These are phyloP conservation scores for Paspalum vaginatum DNA, from an alignment of 176 grass and related monocot species.

Conservation along the genomic window DNA sequence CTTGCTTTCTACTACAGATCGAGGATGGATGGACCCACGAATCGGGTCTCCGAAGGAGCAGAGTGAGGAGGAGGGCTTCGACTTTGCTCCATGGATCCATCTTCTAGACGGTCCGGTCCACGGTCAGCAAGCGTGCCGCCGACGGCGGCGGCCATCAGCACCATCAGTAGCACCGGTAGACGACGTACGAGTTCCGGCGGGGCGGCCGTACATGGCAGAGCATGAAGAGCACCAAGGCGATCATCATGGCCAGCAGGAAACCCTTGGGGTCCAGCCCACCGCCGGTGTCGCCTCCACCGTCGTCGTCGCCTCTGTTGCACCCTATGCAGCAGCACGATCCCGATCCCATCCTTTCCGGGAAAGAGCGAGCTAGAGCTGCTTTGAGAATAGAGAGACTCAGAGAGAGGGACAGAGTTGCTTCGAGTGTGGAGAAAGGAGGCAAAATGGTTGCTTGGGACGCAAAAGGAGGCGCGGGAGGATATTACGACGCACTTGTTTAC, in stretches of 20 bases:
- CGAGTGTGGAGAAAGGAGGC: conserved; percentile 9
- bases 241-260: conserved; percentile 67
- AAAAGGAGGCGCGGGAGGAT: conserved; percentile 5
- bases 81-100: neutral
- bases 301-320: conserved; percentile 34
- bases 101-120: neutral
- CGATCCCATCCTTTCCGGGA: conserved; percentile 45
- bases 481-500: conserved; percentile 26
- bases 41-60: conserved; percentile 4
- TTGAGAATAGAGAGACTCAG: neutral
- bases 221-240: conserved; percentile 73
- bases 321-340: conserved; percentile 69
- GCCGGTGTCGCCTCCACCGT: neutral
- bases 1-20: conserved; percentile 1
- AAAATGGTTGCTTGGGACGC: conserved; percentile 40
- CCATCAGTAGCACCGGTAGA: conserved; percentile 56
- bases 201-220: conserved; percentile 61
- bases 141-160: neutral
- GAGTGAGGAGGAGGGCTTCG: conserved; percentile 11
- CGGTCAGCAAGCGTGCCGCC: neutral
- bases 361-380: too few relatives aligned
- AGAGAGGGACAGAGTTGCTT: conserved; percentile 16
- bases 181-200: conserved; percentile 48
- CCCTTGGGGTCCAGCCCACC: conserved; percentile 49
- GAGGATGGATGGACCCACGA: conserved; percentile 16